Percentiles rank a stretch among this genome's conserved stretches.
Conservation (phyloP, 805 yeast genomes). For the Kodamaea neixiangensis region DNA sequence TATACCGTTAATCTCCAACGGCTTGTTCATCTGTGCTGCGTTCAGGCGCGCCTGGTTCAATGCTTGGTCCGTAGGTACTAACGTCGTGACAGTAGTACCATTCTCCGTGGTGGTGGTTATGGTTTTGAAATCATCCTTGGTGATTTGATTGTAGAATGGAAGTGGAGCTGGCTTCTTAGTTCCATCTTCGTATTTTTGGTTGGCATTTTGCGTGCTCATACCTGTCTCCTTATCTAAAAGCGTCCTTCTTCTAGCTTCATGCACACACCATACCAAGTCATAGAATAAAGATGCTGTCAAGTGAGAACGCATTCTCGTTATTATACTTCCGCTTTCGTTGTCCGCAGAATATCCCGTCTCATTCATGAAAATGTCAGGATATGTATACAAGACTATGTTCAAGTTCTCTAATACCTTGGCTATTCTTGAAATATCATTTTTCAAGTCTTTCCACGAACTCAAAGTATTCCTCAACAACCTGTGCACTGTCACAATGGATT, state of each 20-base stretch:
- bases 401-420: slow-evolving; percentile 89
- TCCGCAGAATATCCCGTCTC: slow-evolving; percentile 47
- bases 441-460: slow-evolving; percentile 88
- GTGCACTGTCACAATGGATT: slow-evolving; percentile 91
- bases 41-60: slow-evolving; percentile 59
- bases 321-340: slow-evolving; percentile 47
- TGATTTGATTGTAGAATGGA: slow-evolving; percentile 89
- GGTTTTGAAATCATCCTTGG: slow-evolving; percentile 84
- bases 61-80: slow-evolving; percentile 84
- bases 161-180: slow-evolving; percentile 57
- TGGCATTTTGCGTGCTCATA: slow-evolving; percentile 11
- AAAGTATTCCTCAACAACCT: slow-evolving; percentile 82
- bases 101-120: slow-evolving; percentile 85
- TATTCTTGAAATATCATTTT: slow-evolving; percentile 86
- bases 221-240: slow-evolving; percentile 30
- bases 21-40: slow-evolving; percentile 55
- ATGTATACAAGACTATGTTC: slow-evolving; percentile 82
- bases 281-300: slow-evolving; percentile 88
- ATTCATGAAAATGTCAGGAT: slow-evolving; percentile 73
- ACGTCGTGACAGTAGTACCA: slow-evolving; percentile 87
- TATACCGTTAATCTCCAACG: slow-evolving; percentile 66
- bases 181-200: slow-evolving; percentile 13
- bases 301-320: slow-evolving; percentile 88
- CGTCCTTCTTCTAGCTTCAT: slow-evolving; percentile 82
- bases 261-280: slow-evolving; percentile 91